phyloP scores from a whole-genome alignment of 2,329 filamentous ascomycete species.

The Fusarium buharicum region DNA sequence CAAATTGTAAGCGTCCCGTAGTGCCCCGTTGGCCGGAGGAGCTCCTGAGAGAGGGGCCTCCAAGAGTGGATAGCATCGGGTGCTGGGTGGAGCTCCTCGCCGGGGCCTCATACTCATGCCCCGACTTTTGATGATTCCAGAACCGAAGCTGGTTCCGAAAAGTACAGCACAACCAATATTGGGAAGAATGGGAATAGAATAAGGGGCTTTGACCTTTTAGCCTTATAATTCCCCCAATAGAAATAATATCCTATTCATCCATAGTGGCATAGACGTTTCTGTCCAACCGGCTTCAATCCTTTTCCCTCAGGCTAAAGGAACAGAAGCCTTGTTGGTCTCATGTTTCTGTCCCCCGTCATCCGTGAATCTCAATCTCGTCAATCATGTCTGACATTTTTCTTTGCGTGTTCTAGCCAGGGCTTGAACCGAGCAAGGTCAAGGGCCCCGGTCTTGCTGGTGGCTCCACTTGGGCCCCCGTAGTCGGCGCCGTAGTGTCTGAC shows the following conservation, averaged over 20 bases:
- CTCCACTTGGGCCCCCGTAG: constrained; percentile 35
- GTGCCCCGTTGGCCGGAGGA: constrained; percentile 36
- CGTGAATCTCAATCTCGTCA: constrained; percentile 25
- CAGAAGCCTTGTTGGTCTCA: constrained; percentile 1
- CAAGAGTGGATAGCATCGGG: constrained; percentile 33
- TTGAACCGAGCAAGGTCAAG: constrained; percentile 1
- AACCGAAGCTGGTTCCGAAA: constrained; percentile 33
- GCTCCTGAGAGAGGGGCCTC: constrained; percentile 22
- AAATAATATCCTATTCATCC: background rate
- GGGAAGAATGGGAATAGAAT: too few species aligned
- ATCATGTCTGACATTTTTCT: constrained; percentile 31
- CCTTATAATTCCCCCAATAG: background rate
- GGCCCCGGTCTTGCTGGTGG: constrained; percentile 2
- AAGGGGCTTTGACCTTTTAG: constrained; percentile 20
- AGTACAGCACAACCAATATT: constrained; percentile 12
- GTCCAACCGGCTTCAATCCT: constrained; percentile 23
- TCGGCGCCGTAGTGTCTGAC: constrained; percentile 28
- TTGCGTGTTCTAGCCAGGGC: constrained; percentile 26
- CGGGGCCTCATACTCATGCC: constrained; percentile 23
- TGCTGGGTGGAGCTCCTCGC: constrained; percentile 17
- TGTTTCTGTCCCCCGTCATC: constrained; percentile 10
- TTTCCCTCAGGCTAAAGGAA: constrained; percentile 3
- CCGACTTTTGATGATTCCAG: constrained; percentile 25
- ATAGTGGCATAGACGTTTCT: constrained; percentile 7
- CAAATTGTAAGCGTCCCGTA: constrained; percentile 11